Evolutionary conservation across 2,329 filamentous ascomycete species (phyloP), one percentile per base, ranked within the genome.

Genomic region (Xylariaceae sp.): DNA sequence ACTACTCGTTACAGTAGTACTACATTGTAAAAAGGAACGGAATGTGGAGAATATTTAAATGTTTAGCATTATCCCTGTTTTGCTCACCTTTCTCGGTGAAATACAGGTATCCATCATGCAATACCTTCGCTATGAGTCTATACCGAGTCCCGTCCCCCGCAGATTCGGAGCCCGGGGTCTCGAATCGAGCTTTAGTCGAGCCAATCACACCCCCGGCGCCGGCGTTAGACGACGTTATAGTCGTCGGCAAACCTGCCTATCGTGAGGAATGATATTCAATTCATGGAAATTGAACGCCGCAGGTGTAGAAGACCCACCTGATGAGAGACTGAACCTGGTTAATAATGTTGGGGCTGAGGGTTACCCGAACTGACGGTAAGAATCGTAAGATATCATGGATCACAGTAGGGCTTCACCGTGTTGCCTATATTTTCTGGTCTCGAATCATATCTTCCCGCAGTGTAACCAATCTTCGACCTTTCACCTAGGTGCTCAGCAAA

Each of bases 181-280:
- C 19, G 9, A 11, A 16, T 34, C 36, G 36, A n/a, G 34, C 34
- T 49, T 39, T 49, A 49, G 46, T 49, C 46, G 46, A 49, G 46
- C 46, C 46, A 49, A 49, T 49, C 46, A 49, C 14, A 24, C n/a
- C 34, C 17, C 46, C 17, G 36, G 34, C 26, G 36, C 46, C 24
- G 36, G 34, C 24, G 8, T 39, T 41, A 29, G 24, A 16, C 33
- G 36, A 50, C 23, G 47, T 6, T 12, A 19, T 50, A 3, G 34
- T 41, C 36, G 24, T 26, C 24, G 26, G 24, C n/a, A 21, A 16
- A 24, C n/a, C 28, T 23, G 36, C n/a, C 34, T 19, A 9, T 31
- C n/a, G 16, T 24, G 14, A 17, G 14, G n/a, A 12, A 26, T 24
- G 26, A 26, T 7, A 40, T 50, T 33, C 47, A 14, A 41, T 41